Base-by-base conservation (phyloP, 805 yeast genomes). In the Saccharomycopsis sp. region DNA sequence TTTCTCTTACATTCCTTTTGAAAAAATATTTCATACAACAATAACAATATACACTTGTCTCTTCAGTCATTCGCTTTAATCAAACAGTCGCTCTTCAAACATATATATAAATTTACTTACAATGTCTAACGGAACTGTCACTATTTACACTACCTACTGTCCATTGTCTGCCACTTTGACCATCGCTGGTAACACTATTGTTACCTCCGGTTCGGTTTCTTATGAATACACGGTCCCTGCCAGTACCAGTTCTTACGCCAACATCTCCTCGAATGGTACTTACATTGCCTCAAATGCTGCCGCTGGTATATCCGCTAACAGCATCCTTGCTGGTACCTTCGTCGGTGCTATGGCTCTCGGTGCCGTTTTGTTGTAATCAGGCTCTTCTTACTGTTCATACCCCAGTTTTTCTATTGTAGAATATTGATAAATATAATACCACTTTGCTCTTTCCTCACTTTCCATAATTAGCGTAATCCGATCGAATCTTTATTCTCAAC, bases 81-180 rank as follows among this genome's bases (percentile, higher is more conserved):
- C 12, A 44, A 18, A 16, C 60, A 50, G 24, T 57, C 57, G 52
- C 52, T 54, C 24, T 50, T 50, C 8, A 21, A n/a, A n/a, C n/a
- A 16, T 21, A 23, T 20, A 8, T 14, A 24, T 46, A 53, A 18
- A 18, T 34, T 14, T 23, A 29, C 4, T 44, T 12, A 12, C 48
- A 54, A 58, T 55, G 53, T 58, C 61, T 51, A 52, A 57, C 60
- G 14, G 40, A 37, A 34, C 51, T n/a, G 9, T 24, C 54, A 58
- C 61, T 50, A 16, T 44, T 18, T 58, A 34, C 56, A 58, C 61
- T 51, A 58, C 59, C 34, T 58, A 55, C 57, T 58, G 58, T 44
- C 61, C 61, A 23, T 47, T 58, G n/a, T 24, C 56, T 15, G 52
- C 61, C 53, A 55, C 58, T 52, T 58, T 58, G n/a, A 52, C 58